phyloP scores from a whole-genome alignment of 257 asterid species.

The Striga asiatica region DNA sequence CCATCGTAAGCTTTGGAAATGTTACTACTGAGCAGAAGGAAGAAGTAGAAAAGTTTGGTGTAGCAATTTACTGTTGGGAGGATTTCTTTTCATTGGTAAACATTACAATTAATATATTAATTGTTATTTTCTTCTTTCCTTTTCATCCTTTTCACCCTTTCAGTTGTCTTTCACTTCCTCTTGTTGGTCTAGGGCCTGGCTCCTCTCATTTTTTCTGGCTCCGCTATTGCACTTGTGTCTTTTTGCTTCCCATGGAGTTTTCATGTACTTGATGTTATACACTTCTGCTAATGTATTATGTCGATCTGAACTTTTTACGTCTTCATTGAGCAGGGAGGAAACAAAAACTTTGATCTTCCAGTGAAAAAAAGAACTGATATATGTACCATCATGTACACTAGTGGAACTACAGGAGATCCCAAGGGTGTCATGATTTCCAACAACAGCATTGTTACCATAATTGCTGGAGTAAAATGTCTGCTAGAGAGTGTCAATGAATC shows the following conservation, averaged over 20 bases:
- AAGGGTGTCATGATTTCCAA: constrained; percentile 95
- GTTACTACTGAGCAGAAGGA: constrained; percentile 65
- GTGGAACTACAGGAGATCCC: constrained; percentile 98
- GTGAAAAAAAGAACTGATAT: constrained; percentile 67
- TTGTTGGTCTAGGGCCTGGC: background rate
- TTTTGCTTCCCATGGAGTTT: constrained; percentile 1
- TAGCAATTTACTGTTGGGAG: constrained; percentile 61
- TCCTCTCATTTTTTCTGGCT: no score
- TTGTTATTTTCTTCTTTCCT: background rate
- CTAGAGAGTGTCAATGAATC: constrained; percentile 61
- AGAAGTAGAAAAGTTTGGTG: constrained; percentile 49
- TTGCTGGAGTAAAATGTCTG: constrained; percentile 62
- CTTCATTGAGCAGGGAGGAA: constrained; percentile 56
- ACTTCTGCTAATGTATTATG: constrained; percentile 19
- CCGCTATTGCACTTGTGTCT: background rate
- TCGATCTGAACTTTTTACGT: constrained; percentile 11
- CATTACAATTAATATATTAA: constrained; percentile 8
- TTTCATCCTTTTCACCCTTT: no score
- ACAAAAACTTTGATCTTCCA: constrained; percentile 64
- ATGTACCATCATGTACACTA: constrained; percentile 95
- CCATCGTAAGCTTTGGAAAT: constrained; percentile 76
- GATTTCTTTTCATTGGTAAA: constrained; percentile 70
- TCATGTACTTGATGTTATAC: constrained; percentile 11
- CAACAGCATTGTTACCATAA: constrained; percentile 66
- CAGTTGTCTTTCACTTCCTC: background rate